Conservation (phyloP, 192 early-diverging fungal genomes). For the Chytriomyces confervae region DNA sequence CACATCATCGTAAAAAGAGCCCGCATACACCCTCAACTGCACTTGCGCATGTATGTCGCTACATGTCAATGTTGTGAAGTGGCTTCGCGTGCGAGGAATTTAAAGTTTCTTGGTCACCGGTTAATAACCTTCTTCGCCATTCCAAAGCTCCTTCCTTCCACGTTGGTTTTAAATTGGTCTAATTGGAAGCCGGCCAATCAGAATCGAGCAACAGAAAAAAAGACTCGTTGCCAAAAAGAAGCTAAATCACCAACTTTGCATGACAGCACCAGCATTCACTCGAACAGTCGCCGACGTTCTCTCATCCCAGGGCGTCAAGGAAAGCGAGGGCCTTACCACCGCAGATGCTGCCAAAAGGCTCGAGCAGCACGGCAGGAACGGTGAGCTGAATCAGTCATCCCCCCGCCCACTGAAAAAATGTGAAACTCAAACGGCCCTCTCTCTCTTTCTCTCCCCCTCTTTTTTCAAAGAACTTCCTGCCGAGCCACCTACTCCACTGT, state of each 20-base stretch:
- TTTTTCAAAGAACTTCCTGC: slow-evolving; percentile 76
- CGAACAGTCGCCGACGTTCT: slow-evolving; percentile 70
- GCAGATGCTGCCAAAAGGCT: slow-evolving; percentile 66
- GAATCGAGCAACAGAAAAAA: no score
- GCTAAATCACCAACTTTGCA: background rate
- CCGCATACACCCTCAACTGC: background rate
- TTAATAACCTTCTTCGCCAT: background rate
- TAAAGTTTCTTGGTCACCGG: no score
- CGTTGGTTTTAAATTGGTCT: background rate
- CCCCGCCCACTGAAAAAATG: background rate
- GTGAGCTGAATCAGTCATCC: slow-evolving; percentile 47
- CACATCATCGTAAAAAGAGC: background rate
- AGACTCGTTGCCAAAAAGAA: background rate
- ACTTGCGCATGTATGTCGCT: background rate
- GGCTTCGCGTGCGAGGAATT: no score
- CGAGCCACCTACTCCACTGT: slow-evolving; percentile 89
- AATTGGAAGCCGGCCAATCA: no score
- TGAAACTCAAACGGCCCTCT: background rate
- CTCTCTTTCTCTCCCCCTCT: background rate
- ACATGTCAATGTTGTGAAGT: no score
- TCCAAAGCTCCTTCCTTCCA: background rate
- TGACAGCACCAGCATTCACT: slow-evolving; percentile 45
- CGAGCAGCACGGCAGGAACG: slow-evolving; percentile 78
- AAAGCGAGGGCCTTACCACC: slow-evolving; percentile 67
- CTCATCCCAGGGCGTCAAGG: slow-evolving; percentile 69